Conservation (phyloP, 1,139 yeast genomes). For the Sugiyamaella paludigena region DNA sequence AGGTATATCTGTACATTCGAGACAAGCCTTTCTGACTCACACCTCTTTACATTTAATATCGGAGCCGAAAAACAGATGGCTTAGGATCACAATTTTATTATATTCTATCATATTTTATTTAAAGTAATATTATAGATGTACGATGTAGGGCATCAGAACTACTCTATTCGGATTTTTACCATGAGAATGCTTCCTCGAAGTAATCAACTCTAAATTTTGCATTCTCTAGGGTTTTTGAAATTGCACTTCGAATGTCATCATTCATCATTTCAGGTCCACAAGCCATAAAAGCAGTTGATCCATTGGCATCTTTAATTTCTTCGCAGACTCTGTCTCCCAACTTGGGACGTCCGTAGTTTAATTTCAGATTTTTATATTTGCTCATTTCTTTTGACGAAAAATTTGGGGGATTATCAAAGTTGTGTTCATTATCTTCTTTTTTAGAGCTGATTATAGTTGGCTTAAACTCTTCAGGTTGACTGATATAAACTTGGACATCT, state of each 20-base stretch:
- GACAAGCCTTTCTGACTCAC: no score
- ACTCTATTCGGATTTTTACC: conserved; percentile 25
- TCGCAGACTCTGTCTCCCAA: conserved; percentile 33
- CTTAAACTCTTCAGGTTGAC: neutral
- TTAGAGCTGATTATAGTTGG: neutral
- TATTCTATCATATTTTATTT: no score
- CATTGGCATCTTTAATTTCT: conserved; percentile 14
- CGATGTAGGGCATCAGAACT: no score
- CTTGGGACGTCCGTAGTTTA: conserved; percentile 39
- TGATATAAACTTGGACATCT: conserved; percentile 15
- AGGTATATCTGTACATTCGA: no score
- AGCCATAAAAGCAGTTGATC: conserved; percentile 22
- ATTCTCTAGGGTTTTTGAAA: conserved; percentile 20
- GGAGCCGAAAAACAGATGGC: no score
- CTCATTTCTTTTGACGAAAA: neutral
- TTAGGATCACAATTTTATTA: no score
- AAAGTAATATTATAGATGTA: no score
- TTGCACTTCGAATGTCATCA: conserved; percentile 44
- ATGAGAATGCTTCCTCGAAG: conserved; percentile 41
- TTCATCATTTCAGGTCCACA: conserved; percentile 30
- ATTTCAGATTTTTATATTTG: neutral
- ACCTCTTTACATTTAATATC: no score
- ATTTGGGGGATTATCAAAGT: neutral
- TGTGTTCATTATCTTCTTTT: neutral
- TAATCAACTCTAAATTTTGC: conserved; percentile 33